phyloP scores from a whole-genome alignment of 2,329 filamentous ascomycete genomes.

The Alternaria gansuensis region DNA sequence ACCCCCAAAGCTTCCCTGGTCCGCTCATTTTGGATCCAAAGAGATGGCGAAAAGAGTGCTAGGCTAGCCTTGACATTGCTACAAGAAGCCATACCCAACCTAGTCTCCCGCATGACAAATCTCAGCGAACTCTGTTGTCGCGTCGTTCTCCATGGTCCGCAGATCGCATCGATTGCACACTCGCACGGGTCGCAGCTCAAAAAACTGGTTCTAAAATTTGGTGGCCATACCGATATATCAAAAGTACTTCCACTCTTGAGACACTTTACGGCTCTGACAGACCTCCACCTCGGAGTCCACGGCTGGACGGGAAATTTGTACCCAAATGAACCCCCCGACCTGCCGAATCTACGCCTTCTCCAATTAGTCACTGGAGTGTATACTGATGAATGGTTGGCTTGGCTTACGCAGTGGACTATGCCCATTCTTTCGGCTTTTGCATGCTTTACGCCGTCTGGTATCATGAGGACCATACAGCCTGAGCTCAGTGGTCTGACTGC shows the following conservation, averaged over 20 bases:
- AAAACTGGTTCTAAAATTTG: background rate
- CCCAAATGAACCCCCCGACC: background rate
- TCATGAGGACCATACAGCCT: background rate
- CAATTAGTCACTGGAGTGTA: background rate
- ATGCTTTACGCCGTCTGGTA: background rate
- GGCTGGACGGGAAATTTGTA: background rate
- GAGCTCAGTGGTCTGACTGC: background rate
- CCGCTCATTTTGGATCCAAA: conserved; percentile 5
- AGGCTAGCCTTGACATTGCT: background rate
- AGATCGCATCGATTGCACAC: background rate
- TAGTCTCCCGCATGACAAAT: conserved; percentile 1
- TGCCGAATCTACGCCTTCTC: background rate
- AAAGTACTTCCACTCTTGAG: conserved; percentile 1
- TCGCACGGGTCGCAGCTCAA: conserved; percentile 1
- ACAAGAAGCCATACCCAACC: background rate
- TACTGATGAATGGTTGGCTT: background rate
- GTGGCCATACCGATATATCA: background rate
- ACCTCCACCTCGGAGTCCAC: background rate
- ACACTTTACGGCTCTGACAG: conserved; percentile 4
- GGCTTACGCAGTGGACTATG: background rate
- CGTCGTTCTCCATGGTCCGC: background rate
- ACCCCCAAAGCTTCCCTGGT: conserved; percentile 2
- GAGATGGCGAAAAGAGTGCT: background rate
- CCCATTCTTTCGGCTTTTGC: conserved; percentile 3
- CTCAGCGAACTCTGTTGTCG: conserved; percentile 3